phyloP scores from a whole-genome alignment of 179 eudicot genomes.

The Pouteria campechiana region DNA sequence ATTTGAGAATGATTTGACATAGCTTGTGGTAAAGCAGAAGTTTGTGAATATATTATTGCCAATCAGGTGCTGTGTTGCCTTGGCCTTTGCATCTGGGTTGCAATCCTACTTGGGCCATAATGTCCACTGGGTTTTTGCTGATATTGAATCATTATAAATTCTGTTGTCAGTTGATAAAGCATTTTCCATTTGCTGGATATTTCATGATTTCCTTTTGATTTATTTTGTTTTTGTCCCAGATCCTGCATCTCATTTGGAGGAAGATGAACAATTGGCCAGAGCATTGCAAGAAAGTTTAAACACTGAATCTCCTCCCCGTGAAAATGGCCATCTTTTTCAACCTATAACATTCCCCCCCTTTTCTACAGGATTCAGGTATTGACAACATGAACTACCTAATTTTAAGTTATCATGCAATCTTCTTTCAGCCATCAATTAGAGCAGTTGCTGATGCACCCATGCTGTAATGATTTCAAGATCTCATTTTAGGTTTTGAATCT shows the following conservation, averaged over 20 bases:
- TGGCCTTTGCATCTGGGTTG: too few species aligned
- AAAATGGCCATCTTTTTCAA: constrained; percentile 39
- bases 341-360: constrained; percentile 47
- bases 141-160: neutral
- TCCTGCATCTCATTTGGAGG: constrained; percentile 42
- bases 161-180: neutral
- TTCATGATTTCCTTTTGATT: neutral
- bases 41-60: too few species aligned
- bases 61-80: too few species aligned
- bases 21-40: too few species aligned
- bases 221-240: constrained; percentile 21
- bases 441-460: too few species aligned
- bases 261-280: constrained; percentile 87
- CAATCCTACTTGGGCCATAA: neutral
- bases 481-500: too few species aligned
- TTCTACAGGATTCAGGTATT: constrained; percentile 67
- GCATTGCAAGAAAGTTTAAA: constrained; percentile 87
- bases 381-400: too few species aligned
- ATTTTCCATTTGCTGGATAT: too few species aligned
- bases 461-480: too few species aligned
- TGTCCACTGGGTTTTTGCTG: neutral
- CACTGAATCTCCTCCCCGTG: constrained; percentile 57
- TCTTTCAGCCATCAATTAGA: too few species aligned
- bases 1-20: too few species aligned
- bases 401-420: too few species aligned